phyloP scores from a whole-genome alignment of 805 yeast species.

The Jamesozyma jinghongensis region DNA sequence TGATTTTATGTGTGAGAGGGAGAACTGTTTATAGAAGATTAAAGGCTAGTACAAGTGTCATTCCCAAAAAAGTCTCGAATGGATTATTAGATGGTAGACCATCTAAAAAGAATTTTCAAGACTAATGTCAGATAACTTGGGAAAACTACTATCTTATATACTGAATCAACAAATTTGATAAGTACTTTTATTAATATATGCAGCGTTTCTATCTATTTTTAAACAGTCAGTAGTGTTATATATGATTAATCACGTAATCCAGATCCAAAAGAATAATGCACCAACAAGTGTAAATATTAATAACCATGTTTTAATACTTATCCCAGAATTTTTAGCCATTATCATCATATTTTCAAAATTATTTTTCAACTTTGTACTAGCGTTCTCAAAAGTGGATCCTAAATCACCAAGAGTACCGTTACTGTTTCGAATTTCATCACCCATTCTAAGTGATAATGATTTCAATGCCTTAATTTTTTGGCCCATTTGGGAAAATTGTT shows the following conservation, averaged over 20 bases:
- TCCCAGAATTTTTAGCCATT: conserved; percentile 56
- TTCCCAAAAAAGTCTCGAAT: too few relatives aligned
- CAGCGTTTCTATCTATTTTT: too few relatives aligned
- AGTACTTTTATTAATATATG: too few relatives aligned
- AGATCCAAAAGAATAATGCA: conserved; percentile 43
- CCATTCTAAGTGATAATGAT: conserved; percentile 48
- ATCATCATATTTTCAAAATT: conserved; percentile 50
- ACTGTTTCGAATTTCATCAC: conserved; percentile 53
- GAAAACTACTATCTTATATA: too few relatives aligned
- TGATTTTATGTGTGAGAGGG: too few relatives aligned
- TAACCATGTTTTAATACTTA: conserved; percentile 58
- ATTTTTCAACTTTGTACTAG: conserved; percentile 39
- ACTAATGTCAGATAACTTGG: conserved; percentile 7
- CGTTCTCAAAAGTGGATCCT: conserved; percentile 38
- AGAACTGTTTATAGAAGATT: too few relatives aligned
- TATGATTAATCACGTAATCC: conserved; percentile 25
- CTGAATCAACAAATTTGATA: too few relatives aligned
- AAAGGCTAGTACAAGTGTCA: too few relatives aligned
- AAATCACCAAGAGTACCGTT: conserved; percentile 37
- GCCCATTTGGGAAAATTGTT: conserved; percentile 45
- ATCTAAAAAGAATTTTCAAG: conserved; percentile 11
- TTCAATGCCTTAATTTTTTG: conserved; percentile 48
- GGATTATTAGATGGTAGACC: conserved; percentile 5
- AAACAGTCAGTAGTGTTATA: too few relatives aligned
- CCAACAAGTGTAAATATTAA: conserved; percentile 39